Evolutionary conservation across 257 asterid genomes (phyloP).

Genomic region (Sherardia arvensis): DNA sequence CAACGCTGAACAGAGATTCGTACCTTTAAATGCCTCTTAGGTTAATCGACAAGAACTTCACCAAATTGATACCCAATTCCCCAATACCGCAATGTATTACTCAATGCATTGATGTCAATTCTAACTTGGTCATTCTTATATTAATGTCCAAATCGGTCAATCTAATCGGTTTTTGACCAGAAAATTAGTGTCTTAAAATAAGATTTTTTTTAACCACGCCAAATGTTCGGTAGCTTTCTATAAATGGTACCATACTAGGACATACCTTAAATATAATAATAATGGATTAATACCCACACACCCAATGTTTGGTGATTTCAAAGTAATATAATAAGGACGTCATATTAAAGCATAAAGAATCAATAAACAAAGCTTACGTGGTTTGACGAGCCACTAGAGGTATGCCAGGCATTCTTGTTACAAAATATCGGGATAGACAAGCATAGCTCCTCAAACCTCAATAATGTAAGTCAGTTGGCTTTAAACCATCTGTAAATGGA

Average conservation of each 20-base stretch:
- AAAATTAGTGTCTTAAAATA: no score
- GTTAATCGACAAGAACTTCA: no score
- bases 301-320: not conserved
- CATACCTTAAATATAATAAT: no score
- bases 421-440: constrained; percentile 15
- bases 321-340: not conserved
- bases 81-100: no score
- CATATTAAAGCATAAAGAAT: not conserved
- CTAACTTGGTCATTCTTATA: no score
- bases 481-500: constrained; percentile 17
- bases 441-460: constrained; percentile 27
- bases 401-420: constrained; percentile 83
- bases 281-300: not conserved
- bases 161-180: no score
- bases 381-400: constrained; percentile 84
- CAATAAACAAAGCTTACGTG: constrained; percentile 42
- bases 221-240: no score
- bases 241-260: no score
- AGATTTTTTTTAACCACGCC: no score
- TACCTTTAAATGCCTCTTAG: not conserved
- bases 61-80: no score
- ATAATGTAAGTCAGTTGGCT: constrained; percentile 7
- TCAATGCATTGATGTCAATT: no score
- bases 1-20: not conserved
- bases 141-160: no score